Base-by-base conservation (phyloP, 2,329 filamentous ascomycete species). In the Blastomyces gilchristii region DNA sequence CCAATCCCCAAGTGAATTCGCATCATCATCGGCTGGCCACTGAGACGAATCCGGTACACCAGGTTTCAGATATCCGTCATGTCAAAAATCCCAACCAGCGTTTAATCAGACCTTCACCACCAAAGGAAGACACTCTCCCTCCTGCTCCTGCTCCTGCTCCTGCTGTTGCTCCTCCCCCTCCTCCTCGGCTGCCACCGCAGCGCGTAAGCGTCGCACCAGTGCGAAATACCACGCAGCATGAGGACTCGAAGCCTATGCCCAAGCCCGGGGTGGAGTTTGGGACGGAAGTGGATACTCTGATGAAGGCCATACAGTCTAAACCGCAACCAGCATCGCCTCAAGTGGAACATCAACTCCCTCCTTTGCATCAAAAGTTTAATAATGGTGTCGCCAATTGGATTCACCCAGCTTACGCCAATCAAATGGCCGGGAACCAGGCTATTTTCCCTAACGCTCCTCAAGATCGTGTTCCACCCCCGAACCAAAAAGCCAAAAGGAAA, bases 201-300 rank as follows among this genome's bases (percentile, higher is more conserved):
- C 47, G 60, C 6, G 22, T 50, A 8, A 43, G 12, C 16, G 31
- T 41, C 3, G 45, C 31, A 47, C 49, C 58, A 28, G 16, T 9
- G 18, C 58, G 45, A 41, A 61, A 43, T 52, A 45, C 14, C 16
- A 31, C 31, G 9, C 52, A 28, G 22, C 31, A 39, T 57, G 60
- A 62, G 6, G 54, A 49, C 16, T 22, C 39, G 25, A 58, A 62
- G 31, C n/a, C 53, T 25, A 1, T 43, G 79, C 64, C 74, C 78
- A 0, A 74, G 80, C 31, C 66, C 2, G 79, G 83, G n/a, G 77
- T 85, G 49, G 81, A 83, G 65, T 93, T 92, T 72, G 82, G 84
- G n/a, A 96, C 91, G 0, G 85, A 90, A 64, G 86, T 97, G 47
- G 92, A 97, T 72, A 87, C 86, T 52, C 78, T 97, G 52, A 96